Evolutionary conservation across 2,329 filamentous ascomycete genomes (phyloP), one percentile per base, ranked within the genome.

Genomic region (Aspergillus calidoustus): DNA sequence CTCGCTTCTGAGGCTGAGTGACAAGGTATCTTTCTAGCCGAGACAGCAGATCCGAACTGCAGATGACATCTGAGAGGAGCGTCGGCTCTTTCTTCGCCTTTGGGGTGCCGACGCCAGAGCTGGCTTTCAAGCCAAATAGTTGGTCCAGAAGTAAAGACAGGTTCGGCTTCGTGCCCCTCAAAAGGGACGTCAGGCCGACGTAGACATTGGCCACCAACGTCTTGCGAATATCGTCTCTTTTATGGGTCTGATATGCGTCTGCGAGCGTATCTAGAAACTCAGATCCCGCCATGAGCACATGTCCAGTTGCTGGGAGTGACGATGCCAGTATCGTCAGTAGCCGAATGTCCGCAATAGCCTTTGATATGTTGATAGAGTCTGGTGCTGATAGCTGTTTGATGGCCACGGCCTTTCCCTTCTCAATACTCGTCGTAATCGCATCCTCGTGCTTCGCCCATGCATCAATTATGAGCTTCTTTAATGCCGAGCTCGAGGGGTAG

Each of bases 221-320:
- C 65, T 86, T 90, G 61, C 88, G 86, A 48, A 93, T 83, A 19
- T 72, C 67, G 23, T 85, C 84, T 60, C 88, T 86, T 75, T 86
- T 87, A 60, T 89, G 83, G 53, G 80, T 80, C 31, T 69, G 68
- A 63, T 81, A 81, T 31, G 72, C 71, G 63, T 81, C 79, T 56
- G 72, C 72, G 13, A 97, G 82, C 0, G 90, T 87, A 73, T 97
- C 94, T 22, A 97, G 77, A 68, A 95, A 94, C 76, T 97, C 94
- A 54, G 91, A 93, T 1, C 94, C 94, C 0, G 90, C 90, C 68
- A 96, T 85, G 69, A 97, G 89, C 67, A 91, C 82, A 7, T 80
- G 76, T 31, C 83, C 85, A 49, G 79, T 79, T 25, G 82, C 70
- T 23, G 78, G 76, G 59, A 80, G 71, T 28, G 71, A 66, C 28